Conservation (phyloP, 129 eudicot genomes). For the Helianthus annuus region HanXRQr2.0-SUNRISE NC_035446.2:165240447-165240946, state of each 20-base stretch:
- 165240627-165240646: neutral
- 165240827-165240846: conserved; percentile 87
- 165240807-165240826: conserved; percentile 76
- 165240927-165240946: neutral
- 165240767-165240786: conserved; percentile 60
- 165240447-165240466: conserved; percentile 51
- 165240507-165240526: conserved; percentile 80
- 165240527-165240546: conserved; percentile 63
- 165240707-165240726: conserved; percentile 86
- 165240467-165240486: conserved; percentile 55
- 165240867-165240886: conserved; percentile 22
- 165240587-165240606: too few species aligned
- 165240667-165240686: neutral
- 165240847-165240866: conserved; percentile 44
- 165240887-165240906: neutral
- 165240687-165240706: neutral
- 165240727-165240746: conserved; percentile 61
- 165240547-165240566: neutral
- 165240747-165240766: conserved; percentile 59
- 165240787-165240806: conserved; percentile 80
- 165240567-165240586: neutral
- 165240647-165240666: neutral
- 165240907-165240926: neutral
- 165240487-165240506: conserved; percentile 83
- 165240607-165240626: too few species aligned